Percentiles rank a stretch among this genome's conserved stretches.
phyloP scores from a whole-genome alignment of 805 yeast genomes.

The Candida verbasci region DNA sequence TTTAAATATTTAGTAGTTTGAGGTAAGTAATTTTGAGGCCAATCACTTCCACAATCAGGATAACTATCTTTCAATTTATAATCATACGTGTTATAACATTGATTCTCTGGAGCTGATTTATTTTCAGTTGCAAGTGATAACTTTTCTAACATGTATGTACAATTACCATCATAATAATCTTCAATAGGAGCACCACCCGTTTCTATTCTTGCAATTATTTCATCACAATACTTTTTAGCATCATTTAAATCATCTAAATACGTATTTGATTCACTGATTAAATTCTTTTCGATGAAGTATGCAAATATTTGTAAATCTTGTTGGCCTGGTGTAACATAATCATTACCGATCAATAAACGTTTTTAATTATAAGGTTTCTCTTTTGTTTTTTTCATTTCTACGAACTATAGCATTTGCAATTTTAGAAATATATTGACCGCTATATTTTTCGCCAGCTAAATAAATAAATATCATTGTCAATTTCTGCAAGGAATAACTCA shows the following conservation, averaged over 20 bases:
- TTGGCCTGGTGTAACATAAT: constrained; percentile 85
- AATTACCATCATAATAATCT: constrained; percentile 25
- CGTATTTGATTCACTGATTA: constrained; percentile 42
- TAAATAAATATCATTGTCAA: constrained; percentile 57
- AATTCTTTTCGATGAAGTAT: constrained; percentile 56
- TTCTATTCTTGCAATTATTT: constrained; percentile 33
- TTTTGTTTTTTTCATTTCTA: constrained; percentile 28
- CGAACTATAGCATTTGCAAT: constrained; percentile 61
- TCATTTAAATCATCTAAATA: constrained; percentile 37
- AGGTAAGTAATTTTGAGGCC: constrained; percentile 72
- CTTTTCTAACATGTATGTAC: constrained; percentile 45
- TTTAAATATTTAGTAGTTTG: constrained; percentile 49
- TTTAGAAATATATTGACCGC: constrained; percentile 95
- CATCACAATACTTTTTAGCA: constrained; percentile 61
- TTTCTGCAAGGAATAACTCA: constrained; percentile 68
- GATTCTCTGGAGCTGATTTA: constrained; percentile 24
- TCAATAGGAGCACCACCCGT: constrained; percentile 13
- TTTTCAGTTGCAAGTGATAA: constrained; percentile 32
- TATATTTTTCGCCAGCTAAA: constrained; percentile 93
- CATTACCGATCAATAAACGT: constrained; percentile 85
- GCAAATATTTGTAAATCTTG: constrained; percentile 81
- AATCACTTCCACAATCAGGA: constrained; percentile 87
- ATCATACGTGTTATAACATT: constrained; percentile 83
- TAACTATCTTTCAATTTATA: constrained; percentile 62
- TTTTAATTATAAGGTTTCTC: constrained; percentile 40